phyloP scores from a whole-genome alignment of 2,329 filamentous ascomycete genomes.

The Fusarium sacchari region DNA sequence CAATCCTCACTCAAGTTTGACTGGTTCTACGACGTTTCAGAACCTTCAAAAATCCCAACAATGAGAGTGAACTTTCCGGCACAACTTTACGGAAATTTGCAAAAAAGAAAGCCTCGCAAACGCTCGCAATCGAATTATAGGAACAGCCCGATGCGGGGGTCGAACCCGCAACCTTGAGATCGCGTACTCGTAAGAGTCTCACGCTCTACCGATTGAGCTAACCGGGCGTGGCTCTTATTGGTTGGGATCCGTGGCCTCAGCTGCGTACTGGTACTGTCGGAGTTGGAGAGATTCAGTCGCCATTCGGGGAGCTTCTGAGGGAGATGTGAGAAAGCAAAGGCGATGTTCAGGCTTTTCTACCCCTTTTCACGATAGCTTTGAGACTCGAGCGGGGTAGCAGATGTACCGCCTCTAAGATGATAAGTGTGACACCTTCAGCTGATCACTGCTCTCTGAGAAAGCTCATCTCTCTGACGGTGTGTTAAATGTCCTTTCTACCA shows the following conservation, averaged over 20 bases:
- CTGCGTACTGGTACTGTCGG: not conserved
- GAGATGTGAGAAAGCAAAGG: not conserved
- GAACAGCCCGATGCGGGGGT: conserved; percentile 54
- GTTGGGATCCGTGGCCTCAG: not conserved
- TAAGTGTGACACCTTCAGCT: not conserved
- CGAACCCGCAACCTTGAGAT: conserved; percentile 68
- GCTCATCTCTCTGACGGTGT: not conserved
- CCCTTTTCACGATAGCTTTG: not conserved
- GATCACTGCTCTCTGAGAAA: not conserved
- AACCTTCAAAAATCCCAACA: not conserved
- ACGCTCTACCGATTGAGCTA: conserved; percentile 66
- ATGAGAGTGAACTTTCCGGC: not conserved
- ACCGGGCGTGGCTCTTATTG: conserved; percentile 47
- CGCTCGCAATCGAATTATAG: conserved; percentile 30
- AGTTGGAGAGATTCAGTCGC: not conserved
- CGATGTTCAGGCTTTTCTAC: not conserved
- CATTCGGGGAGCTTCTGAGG: not conserved
- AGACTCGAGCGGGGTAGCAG: not conserved
- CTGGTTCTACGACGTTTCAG: not conserved
- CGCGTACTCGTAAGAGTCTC: conserved; percentile 66
- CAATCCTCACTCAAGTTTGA: not conserved
- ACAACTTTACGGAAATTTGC: not conserved
- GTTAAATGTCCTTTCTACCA: not conserved
- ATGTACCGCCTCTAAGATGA: conserved; percentile 10
- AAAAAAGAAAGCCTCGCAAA: conserved; percentile 23